Conservation (phyloP, 208 protist genomes). For the Trypanosomatidae sp. region DNA sequence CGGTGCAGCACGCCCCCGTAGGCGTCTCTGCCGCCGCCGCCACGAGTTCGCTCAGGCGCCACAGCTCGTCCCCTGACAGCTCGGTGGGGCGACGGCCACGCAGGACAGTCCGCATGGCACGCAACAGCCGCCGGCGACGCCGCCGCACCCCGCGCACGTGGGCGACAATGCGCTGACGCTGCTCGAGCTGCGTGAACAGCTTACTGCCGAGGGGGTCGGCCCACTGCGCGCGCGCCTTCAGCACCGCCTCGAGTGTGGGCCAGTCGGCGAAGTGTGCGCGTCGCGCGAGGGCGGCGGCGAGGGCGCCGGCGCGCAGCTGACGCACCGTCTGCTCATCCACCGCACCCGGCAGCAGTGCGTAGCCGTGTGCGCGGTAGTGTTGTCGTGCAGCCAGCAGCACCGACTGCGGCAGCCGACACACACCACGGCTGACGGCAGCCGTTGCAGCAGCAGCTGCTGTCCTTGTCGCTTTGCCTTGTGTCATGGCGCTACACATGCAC, state of each 20-base stretch:
- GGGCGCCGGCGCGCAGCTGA: constrained; percentile 16
- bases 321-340: constrained; percentile 14
- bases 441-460: no score
- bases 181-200: constrained; percentile 32
- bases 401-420: no score
- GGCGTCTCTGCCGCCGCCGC: constrained; percentile 18
- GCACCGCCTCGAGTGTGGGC: constrained; percentile 44
- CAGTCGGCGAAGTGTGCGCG: constrained; percentile 39
- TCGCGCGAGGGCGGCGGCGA: constrained; percentile 33
- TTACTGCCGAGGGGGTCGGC: constrained; percentile 36
- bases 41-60: constrained; percentile 47
- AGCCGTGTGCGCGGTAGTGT: constrained; percentile 62
- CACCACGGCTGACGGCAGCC: no score
- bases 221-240: constrained; percentile 25
- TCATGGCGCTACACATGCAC: no score
- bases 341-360: constrained; percentile 49
- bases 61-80: constrained; percentile 54
- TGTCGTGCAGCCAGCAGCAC: constrained; percentile 45
- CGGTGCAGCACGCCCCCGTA: constrained; percentile 30
- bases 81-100: constrained; percentile 32
- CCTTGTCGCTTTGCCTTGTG: no score
- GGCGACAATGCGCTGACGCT: constrained; percentile 36
- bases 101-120: constrained; percentile 18
- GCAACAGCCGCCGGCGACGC: constrained; percentile 15
- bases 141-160: constrained; percentile 22